phyloP scores from a whole-genome alignment of 768 basidiomycete species.

The Pleurotus eryngii region DNA sequence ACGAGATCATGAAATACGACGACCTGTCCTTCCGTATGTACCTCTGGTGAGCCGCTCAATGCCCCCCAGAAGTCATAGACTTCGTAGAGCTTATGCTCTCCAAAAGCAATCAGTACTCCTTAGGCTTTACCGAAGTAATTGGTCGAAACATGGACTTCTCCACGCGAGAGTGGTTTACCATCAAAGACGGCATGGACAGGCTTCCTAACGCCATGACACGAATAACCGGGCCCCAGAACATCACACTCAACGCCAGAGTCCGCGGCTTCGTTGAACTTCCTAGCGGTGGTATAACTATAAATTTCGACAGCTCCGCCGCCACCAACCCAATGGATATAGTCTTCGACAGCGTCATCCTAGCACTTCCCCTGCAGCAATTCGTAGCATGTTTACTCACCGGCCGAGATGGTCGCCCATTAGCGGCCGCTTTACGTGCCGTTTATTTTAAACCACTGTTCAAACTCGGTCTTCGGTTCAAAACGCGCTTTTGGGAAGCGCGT shows the following conservation, averaged over 20 bases:
- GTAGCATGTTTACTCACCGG: neutral
- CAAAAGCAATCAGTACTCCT: slow-evolving; percentile 3
- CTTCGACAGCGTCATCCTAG: slow-evolving; percentile 1
- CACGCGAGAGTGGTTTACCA: slow-evolving; percentile 5
- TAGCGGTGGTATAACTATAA: neutral
- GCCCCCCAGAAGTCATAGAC: slow-evolving; percentile 2
- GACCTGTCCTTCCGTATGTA: slow-evolving; percentile 4
- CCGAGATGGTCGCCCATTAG: neutral
- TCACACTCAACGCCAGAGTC: slow-evolving; percentile 4
- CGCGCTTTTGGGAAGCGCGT: slow-evolving; percentile 5
- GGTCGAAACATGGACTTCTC: slow-evolving; percentile 4
- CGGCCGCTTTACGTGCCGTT: slow-evolving; percentile 2
- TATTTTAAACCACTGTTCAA: slow-evolving; percentile 1
- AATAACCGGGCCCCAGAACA: neutral
- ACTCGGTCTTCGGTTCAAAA: slow-evolving; percentile 4
- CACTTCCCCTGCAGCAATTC: neutral
- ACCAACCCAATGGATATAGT: neutral
- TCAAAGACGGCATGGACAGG: slow-evolving; percentile 7
- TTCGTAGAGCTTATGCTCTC: slow-evolving; percentile 3
- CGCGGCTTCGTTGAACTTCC: neutral
- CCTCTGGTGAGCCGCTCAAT: neutral
- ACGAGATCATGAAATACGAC: slow-evolving; percentile 1
- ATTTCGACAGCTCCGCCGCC: neutral
- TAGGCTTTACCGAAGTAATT: slow-evolving; percentile 2
- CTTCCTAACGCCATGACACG: neutral